Conservation (phyloP, 2,329 filamentous ascomycete species). For the Microcera coccophila region DNA sequence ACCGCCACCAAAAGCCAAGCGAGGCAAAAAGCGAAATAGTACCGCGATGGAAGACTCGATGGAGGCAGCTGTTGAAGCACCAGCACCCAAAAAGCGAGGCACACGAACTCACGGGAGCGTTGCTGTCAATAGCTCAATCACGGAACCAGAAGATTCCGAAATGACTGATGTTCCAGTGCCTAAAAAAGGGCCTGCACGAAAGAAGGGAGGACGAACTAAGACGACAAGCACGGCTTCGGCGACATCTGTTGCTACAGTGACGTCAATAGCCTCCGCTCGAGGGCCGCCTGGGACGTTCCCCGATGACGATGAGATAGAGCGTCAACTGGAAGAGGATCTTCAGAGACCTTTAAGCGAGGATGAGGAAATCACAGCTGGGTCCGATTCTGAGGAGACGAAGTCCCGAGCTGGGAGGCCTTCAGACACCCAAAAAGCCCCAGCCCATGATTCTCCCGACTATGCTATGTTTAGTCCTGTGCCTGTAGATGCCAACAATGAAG, state of each 20-base stretch:
- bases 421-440: constrained; percentile 24
- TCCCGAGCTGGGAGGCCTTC: constrained; percentile 30
- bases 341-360: constrained; percentile 53
- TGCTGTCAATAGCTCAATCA: constrained; percentile 36
- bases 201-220: constrained; percentile 44
- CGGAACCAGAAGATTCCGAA: constrained; percentile 37
- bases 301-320: constrained; percentile 63
- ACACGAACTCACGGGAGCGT: constrained; percentile 49
- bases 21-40: constrained; percentile 62
- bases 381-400: constrained; percentile 42
- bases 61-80: constrained; percentile 41
- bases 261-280: constrained; percentile 45
- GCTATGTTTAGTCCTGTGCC: constrained; percentile 52
- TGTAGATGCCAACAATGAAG: constrained; percentile 43
- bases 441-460: constrained; percentile 37
- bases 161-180: constrained; percentile 36
- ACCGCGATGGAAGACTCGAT: constrained; percentile 52
- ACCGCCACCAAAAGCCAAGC: constrained; percentile 35
- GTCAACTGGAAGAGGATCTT: constrained; percentile 61
- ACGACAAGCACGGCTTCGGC: constrained; percentile 40
- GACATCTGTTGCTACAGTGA: constrained; percentile 49
- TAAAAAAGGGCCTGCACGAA: constrained; percentile 24
- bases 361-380: constrained; percentile 46
- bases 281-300: constrained; percentile 42
- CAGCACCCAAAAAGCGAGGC: constrained; percentile 57